Percentiles rank a stretch among this genome's conserved stretches.
phyloP scores from a whole-genome alignment of 495 filamentous ascomycete species.

The Cairneyella variabilis region DNA sequence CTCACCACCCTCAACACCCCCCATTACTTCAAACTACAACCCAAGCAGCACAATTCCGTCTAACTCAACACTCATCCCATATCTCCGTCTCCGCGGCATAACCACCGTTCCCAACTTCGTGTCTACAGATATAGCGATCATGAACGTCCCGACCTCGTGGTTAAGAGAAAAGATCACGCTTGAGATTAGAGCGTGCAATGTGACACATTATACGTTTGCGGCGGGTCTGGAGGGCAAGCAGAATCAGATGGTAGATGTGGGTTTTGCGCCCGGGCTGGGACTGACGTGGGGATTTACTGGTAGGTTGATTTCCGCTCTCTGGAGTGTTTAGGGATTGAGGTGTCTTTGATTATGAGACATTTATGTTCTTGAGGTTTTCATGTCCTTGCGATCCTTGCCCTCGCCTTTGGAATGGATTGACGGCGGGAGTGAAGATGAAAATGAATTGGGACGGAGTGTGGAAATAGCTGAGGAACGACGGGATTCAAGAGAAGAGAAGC shows the following conservation, averaged over 20 bases:
- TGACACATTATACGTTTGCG: slow-evolving; percentile 5
- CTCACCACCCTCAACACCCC: neutral
- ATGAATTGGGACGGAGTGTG: no score
- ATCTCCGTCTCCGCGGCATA: slow-evolving; percentile 14
- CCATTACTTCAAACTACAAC: neutral
- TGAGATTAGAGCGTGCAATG: neutral
- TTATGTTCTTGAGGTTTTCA: no score
- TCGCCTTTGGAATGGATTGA: no score
- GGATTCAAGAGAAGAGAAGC: neutral
- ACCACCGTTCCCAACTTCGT: slow-evolving; percentile 13
- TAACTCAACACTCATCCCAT: neutral
- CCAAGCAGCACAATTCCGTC: neutral
- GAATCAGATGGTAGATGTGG: slow-evolving; percentile 2
- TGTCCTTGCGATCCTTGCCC: no score
- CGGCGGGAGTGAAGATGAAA: no score
- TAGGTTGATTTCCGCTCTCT: no score
- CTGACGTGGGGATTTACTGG: slow-evolving; percentile 21
- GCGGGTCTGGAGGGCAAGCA: slow-evolving; percentile 1
- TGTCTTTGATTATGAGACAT: no score
- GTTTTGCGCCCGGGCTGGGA: slow-evolving; percentile 9
- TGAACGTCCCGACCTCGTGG: slow-evolving; percentile 5
- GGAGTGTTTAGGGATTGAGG: no score
- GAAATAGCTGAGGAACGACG: no score
- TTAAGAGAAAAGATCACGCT: neutral
- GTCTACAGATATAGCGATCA: neutral